Percentiles rank a stretch among this genome's conserved stretches.
These are phyloP conservation scores for Ricinus communis DNA, from an alignment of 345 rosid genomes.

Conservation along the genomic window DNA sequence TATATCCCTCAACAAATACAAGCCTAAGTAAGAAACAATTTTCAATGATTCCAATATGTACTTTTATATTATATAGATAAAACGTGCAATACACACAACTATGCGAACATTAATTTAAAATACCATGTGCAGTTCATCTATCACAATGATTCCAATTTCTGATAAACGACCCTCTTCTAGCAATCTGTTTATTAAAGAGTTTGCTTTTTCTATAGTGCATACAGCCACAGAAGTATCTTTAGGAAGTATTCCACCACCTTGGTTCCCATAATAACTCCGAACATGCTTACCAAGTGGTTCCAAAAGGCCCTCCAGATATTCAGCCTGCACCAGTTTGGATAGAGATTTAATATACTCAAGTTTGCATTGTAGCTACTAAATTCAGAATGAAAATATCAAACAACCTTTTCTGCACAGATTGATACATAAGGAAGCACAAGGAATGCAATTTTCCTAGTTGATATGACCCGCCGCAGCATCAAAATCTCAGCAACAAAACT, in stretches of 20 bases:
- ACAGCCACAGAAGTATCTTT: conserved; percentile 96
- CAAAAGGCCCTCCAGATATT: conserved; percentile 83
- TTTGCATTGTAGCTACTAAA: conserved; percentile 16
- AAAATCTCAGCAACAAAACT: conserved; percentile 98
- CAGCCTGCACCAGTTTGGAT: conserved; percentile 61
- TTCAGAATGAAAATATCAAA: conserved; percentile 12
- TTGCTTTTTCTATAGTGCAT: conserved; percentile 99
- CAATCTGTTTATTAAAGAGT: conserved; percentile 77
- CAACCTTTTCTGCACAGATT: conserved; percentile 90
- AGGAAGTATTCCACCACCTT: conserved; percentile 97
- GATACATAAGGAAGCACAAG: conserved; percentile 99
- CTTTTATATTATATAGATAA: not conserved
- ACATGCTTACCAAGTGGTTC: conserved; percentile 94
- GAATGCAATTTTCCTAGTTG: conserved; percentile 79
- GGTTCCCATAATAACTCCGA: conserved; percentile 88
- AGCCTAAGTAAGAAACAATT: not conserved
- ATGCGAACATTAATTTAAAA: conserved; percentile 4
- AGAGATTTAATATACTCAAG: not conserved
- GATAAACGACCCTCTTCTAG: conserved; percentile 95
- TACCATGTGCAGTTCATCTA: conserved; percentile 99
- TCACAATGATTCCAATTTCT: conserved; percentile 92
- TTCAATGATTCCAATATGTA: not conserved
- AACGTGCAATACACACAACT: not conserved
- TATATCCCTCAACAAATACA: not conserved
- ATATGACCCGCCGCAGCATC: conserved; percentile 84